phyloP scores from a whole-genome alignment of 306 rosid species.

The Cajanus cajan region DNA sequence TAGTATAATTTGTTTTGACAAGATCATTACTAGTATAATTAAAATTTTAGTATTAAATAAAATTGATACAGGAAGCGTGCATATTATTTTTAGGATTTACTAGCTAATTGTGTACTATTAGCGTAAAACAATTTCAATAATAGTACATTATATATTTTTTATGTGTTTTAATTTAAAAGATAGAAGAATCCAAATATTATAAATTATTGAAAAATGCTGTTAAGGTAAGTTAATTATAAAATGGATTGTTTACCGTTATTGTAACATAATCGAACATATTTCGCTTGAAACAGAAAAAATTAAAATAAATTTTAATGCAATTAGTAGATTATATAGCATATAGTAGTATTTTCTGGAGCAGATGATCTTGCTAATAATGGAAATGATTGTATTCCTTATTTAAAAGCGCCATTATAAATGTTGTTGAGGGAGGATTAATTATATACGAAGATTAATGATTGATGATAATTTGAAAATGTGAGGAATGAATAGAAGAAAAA shows the following conservation, averaged over 20 bases:
- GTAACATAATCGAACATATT: neutral
- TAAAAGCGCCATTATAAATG: neutral
- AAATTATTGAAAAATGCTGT: neutral
- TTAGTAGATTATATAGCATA: neutral
- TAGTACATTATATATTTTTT: neutral
- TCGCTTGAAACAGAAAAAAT: neutral
- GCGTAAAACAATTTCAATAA: too few species aligned
- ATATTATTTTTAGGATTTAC: neutral
- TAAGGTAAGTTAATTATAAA: neutral
- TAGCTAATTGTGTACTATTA: neutral
- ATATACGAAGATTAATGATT: neutral
- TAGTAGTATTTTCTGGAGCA: neutral
- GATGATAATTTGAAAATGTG: neutral
- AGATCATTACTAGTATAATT: too few species aligned
- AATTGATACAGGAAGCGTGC: neutral
- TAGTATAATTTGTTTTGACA: too few species aligned
- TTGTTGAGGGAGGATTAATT: neutral
- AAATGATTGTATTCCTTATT: neutral
- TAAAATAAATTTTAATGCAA: neutral
- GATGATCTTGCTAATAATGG: neutral
- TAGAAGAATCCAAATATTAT: neutral
- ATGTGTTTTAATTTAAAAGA: neutral
- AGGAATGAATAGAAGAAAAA: neutral
- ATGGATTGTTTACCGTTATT: neutral
- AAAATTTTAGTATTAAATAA: neutral